Evolutionary conservation across 2,329 filamentous ascomycete species (phyloP), one percentile per base, ranked within the genome.

Genomic region (Trichoderma brevicompactum): DNA sequence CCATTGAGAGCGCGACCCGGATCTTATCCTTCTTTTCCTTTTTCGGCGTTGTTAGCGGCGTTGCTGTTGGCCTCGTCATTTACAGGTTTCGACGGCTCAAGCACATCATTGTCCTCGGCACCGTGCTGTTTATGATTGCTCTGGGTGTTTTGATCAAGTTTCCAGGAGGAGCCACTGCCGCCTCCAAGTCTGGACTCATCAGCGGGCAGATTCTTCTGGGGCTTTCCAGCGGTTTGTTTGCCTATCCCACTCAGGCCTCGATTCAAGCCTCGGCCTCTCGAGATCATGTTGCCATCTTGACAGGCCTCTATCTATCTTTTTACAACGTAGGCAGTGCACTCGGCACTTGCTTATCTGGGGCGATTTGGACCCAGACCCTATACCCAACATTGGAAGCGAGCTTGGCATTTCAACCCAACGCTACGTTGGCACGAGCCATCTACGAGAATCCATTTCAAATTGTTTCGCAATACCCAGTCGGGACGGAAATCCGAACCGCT

Each of bases 211-310:
- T 88, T 2, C 73, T 88, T 2, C 77, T 88, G 2, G 86, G 86
- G 49, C 77, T 87, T 48, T 84, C 84, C 0, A 85, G 85, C 10
- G 86, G 86, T 0, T 75, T 88, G 64, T 88, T 88, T 69, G 75
- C 78, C 0, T 80, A 79, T 59, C 78, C 78, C 0, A 78, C 77
- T 0, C 77, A 79, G 55, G 78, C 77, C 0, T 78, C 76, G 1
- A 78, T 79, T 43, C 78, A 80, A 50, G 76, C 78, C 0, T 77
- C 77, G 0, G 76, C 77, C 0, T 72, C 72, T 1, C 72, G 74
- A 32, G 76, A 79, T 52, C 75, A 79, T 40, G 74, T 80, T 0
- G 77, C 77, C 7, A 75, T 79, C 12, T 65, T 79, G 6, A 80
- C 76, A 0, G 76, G 77, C 0, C 72, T 80, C 1, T 79, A 79